Conservation (phyloP, 257 asterid species). For the Cordia subcordata region DNA sequence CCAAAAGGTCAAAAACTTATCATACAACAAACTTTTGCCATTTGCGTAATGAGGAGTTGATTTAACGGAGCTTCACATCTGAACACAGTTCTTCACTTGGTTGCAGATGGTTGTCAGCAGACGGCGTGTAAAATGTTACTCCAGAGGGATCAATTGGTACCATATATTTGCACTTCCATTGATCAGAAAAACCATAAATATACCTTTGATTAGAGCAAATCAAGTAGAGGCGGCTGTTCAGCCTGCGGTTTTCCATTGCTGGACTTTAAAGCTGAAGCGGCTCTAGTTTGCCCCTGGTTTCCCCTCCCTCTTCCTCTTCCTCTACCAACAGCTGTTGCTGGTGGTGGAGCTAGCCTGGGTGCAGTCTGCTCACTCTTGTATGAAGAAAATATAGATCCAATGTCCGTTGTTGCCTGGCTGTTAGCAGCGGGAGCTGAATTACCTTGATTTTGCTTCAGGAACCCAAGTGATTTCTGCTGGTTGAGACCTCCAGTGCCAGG, state of each 20-base stretch:
- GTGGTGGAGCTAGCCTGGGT: constrained; percentile 95
- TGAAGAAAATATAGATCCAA: constrained; percentile 73
- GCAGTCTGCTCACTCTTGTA: constrained; percentile 66
- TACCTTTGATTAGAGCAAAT: constrained; percentile 53
- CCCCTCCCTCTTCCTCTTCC: constrained; percentile 92
- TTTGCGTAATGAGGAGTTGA: background rate
- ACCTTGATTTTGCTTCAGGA: constrained; percentile 51
- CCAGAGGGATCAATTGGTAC: constrained; percentile 20
- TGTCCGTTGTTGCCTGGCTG: constrained; percentile 44
- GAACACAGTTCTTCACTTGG: background rate
- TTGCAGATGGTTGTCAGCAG: too few species aligned
- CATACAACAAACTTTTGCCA: constrained; percentile 16
- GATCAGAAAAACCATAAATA: background rate
- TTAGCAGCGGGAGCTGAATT: constrained; percentile 29
- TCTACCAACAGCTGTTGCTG: constrained; percentile 69
- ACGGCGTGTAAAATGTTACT: background rate
- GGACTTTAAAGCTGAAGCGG: constrained; percentile 28
- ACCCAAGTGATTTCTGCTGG: constrained; percentile 55
- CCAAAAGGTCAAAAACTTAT: constrained; percentile 9
- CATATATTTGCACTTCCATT: constrained; percentile 12
- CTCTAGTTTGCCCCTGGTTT: constrained; percentile 45
- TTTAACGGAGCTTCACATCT: background rate
- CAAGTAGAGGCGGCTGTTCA: constrained; percentile 68
- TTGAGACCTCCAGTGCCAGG: constrained; percentile 30
- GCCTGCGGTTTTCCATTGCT: constrained; percentile 37